These are phyloP conservation scores for Colletotrichum caudatum DNA, from an alignment of 2,329 filamentous ascomycete genomes.

Conservation along the genomic window DNA sequence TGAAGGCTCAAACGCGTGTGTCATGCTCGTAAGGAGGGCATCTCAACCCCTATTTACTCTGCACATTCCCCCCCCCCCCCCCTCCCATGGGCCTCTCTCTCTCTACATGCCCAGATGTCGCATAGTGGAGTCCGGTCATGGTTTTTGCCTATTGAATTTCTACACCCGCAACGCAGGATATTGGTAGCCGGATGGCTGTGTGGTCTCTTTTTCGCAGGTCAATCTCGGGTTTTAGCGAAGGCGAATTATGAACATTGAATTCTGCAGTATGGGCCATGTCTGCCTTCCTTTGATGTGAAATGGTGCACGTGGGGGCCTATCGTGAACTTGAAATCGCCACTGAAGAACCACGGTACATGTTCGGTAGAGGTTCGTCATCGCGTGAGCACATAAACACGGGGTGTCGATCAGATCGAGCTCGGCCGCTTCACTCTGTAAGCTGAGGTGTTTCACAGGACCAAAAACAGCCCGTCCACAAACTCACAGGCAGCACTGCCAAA, in stretches of 20 bases:
- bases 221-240: constrained; percentile 31
- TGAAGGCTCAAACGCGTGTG: constrained; percentile 8
- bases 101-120: not conserved
- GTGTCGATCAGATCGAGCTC: not conserved
- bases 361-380: not conserved
- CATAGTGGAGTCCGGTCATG: constrained; percentile 24
- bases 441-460: not conserved
- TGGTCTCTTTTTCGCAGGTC: constrained; percentile 4
- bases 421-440: not conserved
- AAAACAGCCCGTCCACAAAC: not conserved
- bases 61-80: not conserved
- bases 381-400: not conserved
- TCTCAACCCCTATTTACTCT: constrained; percentile 17
- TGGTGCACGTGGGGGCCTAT: not conserved
- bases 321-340: not conserved
- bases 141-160: constrained; percentile 11
- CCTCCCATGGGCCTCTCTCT: not conserved
- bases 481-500: too few relatives aligned
- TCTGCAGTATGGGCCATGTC: not conserved
- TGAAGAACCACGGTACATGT: not conserved
- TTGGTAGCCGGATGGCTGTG: constrained; percentile 15
- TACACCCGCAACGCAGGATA: constrained; percentile 19
- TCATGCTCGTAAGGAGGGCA: constrained; percentile 32
- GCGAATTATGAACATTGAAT: constrained; percentile 25
- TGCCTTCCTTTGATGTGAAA: not conserved